These are phyloP conservation scores for Lasiosphaeria miniovina DNA, from an alignment of 495 filamentous ascomycete genomes.

Conservation along the genomic window DNA sequence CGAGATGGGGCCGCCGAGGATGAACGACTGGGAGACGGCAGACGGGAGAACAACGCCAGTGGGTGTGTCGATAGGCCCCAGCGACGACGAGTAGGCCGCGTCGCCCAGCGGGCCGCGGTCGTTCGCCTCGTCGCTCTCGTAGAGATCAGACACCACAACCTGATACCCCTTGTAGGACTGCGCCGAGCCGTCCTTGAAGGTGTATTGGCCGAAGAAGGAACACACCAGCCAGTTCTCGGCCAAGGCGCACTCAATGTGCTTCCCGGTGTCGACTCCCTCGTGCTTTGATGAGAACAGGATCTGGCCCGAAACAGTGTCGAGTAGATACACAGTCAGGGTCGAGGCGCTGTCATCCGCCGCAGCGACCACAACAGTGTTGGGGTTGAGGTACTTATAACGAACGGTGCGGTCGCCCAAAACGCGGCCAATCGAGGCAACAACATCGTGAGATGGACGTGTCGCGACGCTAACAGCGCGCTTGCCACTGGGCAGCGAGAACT, in stretches of 20 bases:
- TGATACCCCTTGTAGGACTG: conserved; percentile 78
- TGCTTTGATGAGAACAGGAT: conserved; percentile 70
- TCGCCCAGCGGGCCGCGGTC: conserved; percentile 77
- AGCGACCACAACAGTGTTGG: conserved; percentile 78
- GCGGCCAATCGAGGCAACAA: conserved; percentile 90
- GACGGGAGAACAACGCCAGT: conserved; percentile 54
- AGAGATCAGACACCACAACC: conserved; percentile 82
- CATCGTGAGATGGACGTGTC: conserved; percentile 70
- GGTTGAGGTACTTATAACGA: conserved; percentile 94
- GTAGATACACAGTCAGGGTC: conserved; percentile 68
- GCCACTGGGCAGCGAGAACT: conserved; percentile 63
- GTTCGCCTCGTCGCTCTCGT: conserved; percentile 78
- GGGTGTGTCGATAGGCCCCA: conserved; percentile 52
- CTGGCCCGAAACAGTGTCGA: conserved; percentile 83
- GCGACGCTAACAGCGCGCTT: conserved; percentile 66
- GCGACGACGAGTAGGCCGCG: conserved; percentile 66
- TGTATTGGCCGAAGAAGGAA: conserved; percentile 70
- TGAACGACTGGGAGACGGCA: conserved; percentile 72
- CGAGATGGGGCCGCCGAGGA: conserved; percentile 72
- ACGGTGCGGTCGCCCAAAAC: conserved; percentile 89
- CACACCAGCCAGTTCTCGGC: conserved; percentile 97
- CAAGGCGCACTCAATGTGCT: conserved; percentile 71
- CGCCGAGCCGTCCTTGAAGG: conserved; percentile 43
- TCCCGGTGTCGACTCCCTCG: conserved; percentile 66
- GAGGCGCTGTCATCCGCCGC: conserved; percentile 56